Conservation (phyloP, 1,284 basidiomycete genomes). For the Ganoderma sinense region DNA sequence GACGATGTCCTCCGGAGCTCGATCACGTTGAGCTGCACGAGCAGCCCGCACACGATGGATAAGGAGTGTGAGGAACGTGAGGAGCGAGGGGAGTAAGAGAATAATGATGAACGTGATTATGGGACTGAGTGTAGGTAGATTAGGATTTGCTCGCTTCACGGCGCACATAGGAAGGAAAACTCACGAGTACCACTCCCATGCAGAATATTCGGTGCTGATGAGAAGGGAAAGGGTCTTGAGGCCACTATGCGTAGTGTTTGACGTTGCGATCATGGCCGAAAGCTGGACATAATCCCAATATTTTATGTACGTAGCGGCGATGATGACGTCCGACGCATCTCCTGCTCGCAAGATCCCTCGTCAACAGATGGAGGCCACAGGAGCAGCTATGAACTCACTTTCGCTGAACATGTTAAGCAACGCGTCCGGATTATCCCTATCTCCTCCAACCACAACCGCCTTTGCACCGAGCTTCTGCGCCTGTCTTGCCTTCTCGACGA, state of each 20-base stretch:
- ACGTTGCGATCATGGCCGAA: conserved; percentile 63
- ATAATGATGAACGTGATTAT: conserved; percentile 84
- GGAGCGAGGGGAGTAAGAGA: conserved; percentile 79
- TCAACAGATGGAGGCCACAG: conserved; percentile 17
- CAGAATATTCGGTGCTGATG: conserved; percentile 79
- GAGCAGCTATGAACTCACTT: conserved; percentile 51
- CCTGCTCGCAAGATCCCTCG: conserved; percentile 48
- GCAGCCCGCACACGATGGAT: conserved; percentile 81
- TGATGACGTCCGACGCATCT: conserved; percentile 76
- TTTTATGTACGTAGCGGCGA: conserved; percentile 78
- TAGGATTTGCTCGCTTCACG: background rate
- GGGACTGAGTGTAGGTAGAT: conserved; percentile 53
- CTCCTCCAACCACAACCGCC: conserved; percentile 90
- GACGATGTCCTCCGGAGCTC: conserved; percentile 82
- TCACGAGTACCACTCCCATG: conserved; percentile 88
- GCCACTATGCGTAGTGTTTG: conserved; percentile 80
- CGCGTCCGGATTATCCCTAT: conserved; percentile 77
- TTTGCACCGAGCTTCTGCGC: conserved; percentile 86
- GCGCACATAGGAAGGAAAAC: conserved; percentile 39
- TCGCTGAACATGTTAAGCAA: conserved; percentile 92
- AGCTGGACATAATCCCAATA: conserved; percentile 74
- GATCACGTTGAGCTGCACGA: conserved; percentile 79
- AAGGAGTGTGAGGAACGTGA: conserved; percentile 84
- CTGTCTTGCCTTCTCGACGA: conserved; percentile 85
- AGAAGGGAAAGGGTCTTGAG: conserved; percentile 76